phyloP scores from a whole-genome alignment of 495 filamentous ascomycete genomes.

The Penicillium pulvis region DNA sequence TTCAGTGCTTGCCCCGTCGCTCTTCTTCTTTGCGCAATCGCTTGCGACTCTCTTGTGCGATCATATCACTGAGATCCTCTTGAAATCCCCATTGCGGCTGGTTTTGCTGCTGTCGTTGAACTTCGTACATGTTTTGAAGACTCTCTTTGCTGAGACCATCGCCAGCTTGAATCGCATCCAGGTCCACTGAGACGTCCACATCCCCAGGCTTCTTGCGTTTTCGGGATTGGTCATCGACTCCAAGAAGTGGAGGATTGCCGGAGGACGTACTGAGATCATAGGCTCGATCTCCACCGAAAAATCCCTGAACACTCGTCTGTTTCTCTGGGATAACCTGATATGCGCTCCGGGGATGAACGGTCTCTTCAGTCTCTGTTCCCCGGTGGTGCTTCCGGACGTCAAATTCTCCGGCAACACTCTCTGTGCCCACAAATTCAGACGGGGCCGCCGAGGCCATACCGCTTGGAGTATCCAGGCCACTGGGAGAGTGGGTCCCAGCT shows the following conservation, averaged over 20 bases:
- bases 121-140: constrained; percentile 74
- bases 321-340: constrained; percentile 92
- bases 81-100: constrained; percentile 77
- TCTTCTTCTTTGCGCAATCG: constrained; percentile 85
- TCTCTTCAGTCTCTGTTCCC: constrained; percentile 88
- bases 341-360: constrained; percentile 67
- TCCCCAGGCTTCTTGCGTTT: constrained; percentile 96
- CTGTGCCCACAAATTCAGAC: constrained; percentile 70
- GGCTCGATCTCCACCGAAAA: constrained; percentile 91
- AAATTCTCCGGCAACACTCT: constrained; percentile 81
- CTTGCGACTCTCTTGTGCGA: constrained; percentile 90
- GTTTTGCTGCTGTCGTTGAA: constrained; percentile 69
- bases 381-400: constrained; percentile 85
- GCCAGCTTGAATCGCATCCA: constrained; percentile 67
- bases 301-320: constrained; percentile 78
- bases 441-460: constrained; percentile 79
- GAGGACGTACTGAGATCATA: constrained; percentile 74
- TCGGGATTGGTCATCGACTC: constrained; percentile 73
- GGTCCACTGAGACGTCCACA: constrained; percentile 87
- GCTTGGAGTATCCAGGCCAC: constrained; percentile 78
- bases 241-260: constrained; percentile 67
- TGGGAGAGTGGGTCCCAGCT: constrained; percentile 70
- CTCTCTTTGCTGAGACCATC: constrained; percentile 72
- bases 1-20: constrained; percentile 54
- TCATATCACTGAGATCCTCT: constrained; percentile 96